Evolutionary conservation across 2,329 filamentous ascomycete species (phyloP), one percentile per base, ranked within the genome.

Genomic region (Monilinia polystroma): DNA sequence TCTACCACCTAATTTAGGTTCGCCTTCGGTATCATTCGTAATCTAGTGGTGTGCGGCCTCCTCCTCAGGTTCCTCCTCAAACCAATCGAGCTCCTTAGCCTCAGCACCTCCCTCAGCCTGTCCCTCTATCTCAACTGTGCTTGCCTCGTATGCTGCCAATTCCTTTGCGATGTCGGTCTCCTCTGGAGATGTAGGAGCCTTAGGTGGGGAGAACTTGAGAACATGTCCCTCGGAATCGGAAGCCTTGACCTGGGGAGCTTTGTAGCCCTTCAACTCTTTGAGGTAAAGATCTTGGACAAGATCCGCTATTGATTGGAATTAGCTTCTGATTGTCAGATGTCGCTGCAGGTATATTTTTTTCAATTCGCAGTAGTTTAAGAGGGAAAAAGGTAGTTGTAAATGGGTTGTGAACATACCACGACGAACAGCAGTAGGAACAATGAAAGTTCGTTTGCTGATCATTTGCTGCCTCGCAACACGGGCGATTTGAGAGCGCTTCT

Each of bases 271-370:
- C 78, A 99, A 88, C 82, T 98, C 93, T 80, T 90, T 90, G 75
- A 99, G 88, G 86, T 99, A 99, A 78, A 99, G 87, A 79, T 98
- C 94, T 83, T 98, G 95, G 76, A 99, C 92, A 77, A 97, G 88
- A 81, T 99, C 95, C 87, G 92, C 95, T 98, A 78, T 32, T 47
- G 51, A 60, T 38, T 38, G 43, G 47, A 56, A 64, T 73, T 72
- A 75, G 72, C 69, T 68, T 60, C 51, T 47, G 20, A n/a, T 63
- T 62, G 43, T 49, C n/a, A 53, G 29, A 29, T 35, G 26, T 38
- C 14, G 26, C 32, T 60, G 41, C 23, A 11, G n/a, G 41, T 16
- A 47, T n/a, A 10, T 6, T 32, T 4, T n/a, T 14, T 38, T 16
- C 14, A 20, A 7, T 51, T 38, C 16, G 12, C 8, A 41, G 41